phyloP scores from a whole-genome alignment of 1,139 yeast species.

The Blastobotrys serpentis region DNA sequence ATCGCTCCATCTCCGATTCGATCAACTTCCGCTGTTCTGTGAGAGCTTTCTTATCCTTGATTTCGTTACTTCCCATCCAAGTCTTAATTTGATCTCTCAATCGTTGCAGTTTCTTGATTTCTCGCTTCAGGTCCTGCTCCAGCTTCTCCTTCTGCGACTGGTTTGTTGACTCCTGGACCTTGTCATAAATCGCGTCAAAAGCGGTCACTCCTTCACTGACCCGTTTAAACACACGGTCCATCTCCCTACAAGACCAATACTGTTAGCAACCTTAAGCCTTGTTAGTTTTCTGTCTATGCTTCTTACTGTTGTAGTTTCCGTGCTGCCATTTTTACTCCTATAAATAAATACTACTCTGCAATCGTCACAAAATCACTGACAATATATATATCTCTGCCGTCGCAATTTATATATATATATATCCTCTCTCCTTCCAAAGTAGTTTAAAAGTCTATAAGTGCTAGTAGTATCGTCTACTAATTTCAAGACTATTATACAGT shows the following conservation, averaged over 20 bases:
- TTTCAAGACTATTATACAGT: neutral
- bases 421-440: neutral
- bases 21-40: slow-evolving; percentile 80
- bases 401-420: neutral
- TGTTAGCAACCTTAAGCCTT: no score
- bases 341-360: slow-evolving; percentile 11
- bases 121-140: slow-evolving; percentile 91
- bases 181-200: slow-evolving; percentile 85
- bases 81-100: slow-evolving; percentile 93
- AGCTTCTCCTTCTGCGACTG: slow-evolving; percentile 91
- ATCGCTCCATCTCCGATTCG: slow-evolving; percentile 87
- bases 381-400: neutral
- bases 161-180: slow-evolving; percentile 76
- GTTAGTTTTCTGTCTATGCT: neutral
- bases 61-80: slow-evolving; percentile 91
- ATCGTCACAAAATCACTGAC: slow-evolving; percentile 1
- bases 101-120: slow-evolving; percentile 91
- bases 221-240: slow-evolving; percentile 93
- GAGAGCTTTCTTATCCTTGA: slow-evolving; percentile 80
- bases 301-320: slow-evolving; percentile 58
- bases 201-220: slow-evolving; percentile 89
- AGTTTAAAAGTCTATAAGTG: neutral
- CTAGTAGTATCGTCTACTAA: neutral
- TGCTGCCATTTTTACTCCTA: slow-evolving; percentile 52
- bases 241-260: slow-evolving; percentile 52